Base-by-base conservation (phyloP, 2,329 filamentous ascomycete species). In the Tolypocladium pustulatum region DNA sequence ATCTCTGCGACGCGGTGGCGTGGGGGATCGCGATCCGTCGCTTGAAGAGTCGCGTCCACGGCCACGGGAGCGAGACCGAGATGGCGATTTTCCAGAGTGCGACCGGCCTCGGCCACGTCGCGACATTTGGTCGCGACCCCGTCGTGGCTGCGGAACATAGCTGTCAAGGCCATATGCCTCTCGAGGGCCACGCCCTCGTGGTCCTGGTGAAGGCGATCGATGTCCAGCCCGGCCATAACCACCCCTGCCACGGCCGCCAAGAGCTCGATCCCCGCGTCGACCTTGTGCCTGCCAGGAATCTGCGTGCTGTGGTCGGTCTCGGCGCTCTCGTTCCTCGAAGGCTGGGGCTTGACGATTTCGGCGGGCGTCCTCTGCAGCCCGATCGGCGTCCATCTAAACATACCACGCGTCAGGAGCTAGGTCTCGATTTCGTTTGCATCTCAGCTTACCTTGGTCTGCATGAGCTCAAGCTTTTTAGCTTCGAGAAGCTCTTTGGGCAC, bases 401-500 rank as follows among this genome's bases (percentile, higher is more conserved):
- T n/a, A 36, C 58, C 8, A 20, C 20, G 13, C 6, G 25, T 63
- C 27, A 65, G 61, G 5, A 13, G 8, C 54, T 58, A 30, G 7
- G 4, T n/a, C 9, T 27, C 20, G 6, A n/a, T 10, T n/a, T 27
- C 15, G 12, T 17, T 3, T 32, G 43, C 3, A n/a, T 10, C 17
- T 15, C 10, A 32, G 46, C 70, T 38, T 72, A 95, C 93, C 87
- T 96, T 96, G 74, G 97, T 91, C 73, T 97, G 91, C 62, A 94
- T 90, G 54, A 99, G 78, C 73, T 99, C 94, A 52, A 90, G 77
- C 75, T 97, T 99, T 79, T 99, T 99, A 0, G 93, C 92, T 71
- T 99, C 94, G 3, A 99, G 77, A 49, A 99, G 80, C 73, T 97
- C 92, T 72, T 96, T 93, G 0, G 94, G 93, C 15, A 99, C 91